phyloP scores from a whole-genome alignment of 1,139 yeast genomes.

The Magnusiomyces clavatus region DNA sequence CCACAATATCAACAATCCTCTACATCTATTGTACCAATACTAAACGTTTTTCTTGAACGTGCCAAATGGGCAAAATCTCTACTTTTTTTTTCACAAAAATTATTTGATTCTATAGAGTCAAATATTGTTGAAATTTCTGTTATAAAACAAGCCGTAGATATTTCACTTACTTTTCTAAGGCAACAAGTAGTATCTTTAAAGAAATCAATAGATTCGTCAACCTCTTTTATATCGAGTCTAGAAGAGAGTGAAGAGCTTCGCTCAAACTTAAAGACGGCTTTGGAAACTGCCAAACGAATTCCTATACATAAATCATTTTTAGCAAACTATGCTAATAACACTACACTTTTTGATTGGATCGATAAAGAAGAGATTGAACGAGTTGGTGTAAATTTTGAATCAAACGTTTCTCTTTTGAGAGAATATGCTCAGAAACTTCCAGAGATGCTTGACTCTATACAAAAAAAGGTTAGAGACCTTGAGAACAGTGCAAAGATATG shows the following conservation, averaged over 20 bases:
- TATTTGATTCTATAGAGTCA: conserved; percentile 12
- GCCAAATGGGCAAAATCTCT: conserved; percentile 14
- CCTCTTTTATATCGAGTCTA: conserved; percentile 22
- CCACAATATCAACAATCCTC: conserved; percentile 8
- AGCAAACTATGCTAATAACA: conserved; percentile 12
- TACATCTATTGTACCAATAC: conserved; percentile 13
- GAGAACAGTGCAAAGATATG: conserved; percentile 16
- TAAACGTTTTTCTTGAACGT: conserved; percentile 13
- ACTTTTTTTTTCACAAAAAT: conserved; percentile 8
- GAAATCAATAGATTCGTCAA: conserved; percentile 21
- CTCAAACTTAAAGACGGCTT: conserved; percentile 20
- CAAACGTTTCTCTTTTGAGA: conserved; percentile 15
- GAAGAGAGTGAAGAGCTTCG: conserved; percentile 23
- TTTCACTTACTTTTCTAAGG: conserved; percentile 26
- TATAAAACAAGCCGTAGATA: conserved; percentile 24
- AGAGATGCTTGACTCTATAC: conserved; percentile 13
- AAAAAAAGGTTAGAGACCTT: conserved; percentile 18
- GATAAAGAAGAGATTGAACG: conserved; percentile 17
- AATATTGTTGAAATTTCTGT: conserved; percentile 18
- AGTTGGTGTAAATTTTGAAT: conserved; percentile 15
- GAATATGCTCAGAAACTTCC: conserved; percentile 12
- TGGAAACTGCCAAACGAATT: conserved; percentile 15
- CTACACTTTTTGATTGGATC: conserved; percentile 23
- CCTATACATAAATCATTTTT: conserved; percentile 11
- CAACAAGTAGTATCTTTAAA: conserved; percentile 24